Conservation (phyloP, 1,139 yeast species). For the Pichia sp. region DNA sequence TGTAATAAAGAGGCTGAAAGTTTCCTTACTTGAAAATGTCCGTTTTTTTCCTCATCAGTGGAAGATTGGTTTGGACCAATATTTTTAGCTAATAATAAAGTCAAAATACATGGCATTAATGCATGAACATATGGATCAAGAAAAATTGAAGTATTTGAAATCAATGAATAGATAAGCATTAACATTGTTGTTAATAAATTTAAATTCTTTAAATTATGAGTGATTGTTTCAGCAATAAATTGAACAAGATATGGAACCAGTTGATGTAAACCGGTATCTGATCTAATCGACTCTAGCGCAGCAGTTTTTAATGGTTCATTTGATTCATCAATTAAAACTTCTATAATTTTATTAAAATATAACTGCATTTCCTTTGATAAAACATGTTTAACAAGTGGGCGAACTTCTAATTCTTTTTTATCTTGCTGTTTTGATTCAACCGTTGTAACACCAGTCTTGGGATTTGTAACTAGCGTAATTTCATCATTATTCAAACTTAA, state of each 20-base stretch:
- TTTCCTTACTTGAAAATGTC: constrained; percentile 52
- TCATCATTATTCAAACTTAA: constrained; percentile 31
- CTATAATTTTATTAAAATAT: constrained; percentile 85
- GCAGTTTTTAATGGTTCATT: constrained; percentile 63
- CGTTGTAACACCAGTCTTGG: constrained; percentile 24
- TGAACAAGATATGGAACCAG: constrained; percentile 94
- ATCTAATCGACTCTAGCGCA: constrained; percentile 74
- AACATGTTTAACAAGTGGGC: constrained; percentile 95
- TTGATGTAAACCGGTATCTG: constrained; percentile 96
- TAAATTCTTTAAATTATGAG: constrained; percentile 75
- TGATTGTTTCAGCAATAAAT: constrained; percentile 91
- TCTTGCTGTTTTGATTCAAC: constrained; percentile 22
- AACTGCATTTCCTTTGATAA: constrained; percentile 89
- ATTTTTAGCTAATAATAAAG: constrained; percentile 80
- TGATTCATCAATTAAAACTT: constrained; percentile 60
- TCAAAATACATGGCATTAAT: constrained; percentile 88
- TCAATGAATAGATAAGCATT: constrained; percentile 79
- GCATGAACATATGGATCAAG: constrained; percentile 96
- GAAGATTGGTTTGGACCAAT: constrained; percentile 50
- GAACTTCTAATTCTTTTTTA: constrained; percentile 69
- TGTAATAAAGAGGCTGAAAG: constrained; percentile 81
- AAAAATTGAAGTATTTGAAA: constrained; percentile 79
- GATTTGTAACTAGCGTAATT: constrained; percentile 23
- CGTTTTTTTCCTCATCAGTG: constrained; percentile 18
- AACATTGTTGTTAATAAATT: constrained; percentile 79